Percentiles rank a stretch among this genome's conserved stretches.
Evolutionary conservation across 352 stramenopile species (phyloP).

Genomic region (Pythium biforme): DNA sequence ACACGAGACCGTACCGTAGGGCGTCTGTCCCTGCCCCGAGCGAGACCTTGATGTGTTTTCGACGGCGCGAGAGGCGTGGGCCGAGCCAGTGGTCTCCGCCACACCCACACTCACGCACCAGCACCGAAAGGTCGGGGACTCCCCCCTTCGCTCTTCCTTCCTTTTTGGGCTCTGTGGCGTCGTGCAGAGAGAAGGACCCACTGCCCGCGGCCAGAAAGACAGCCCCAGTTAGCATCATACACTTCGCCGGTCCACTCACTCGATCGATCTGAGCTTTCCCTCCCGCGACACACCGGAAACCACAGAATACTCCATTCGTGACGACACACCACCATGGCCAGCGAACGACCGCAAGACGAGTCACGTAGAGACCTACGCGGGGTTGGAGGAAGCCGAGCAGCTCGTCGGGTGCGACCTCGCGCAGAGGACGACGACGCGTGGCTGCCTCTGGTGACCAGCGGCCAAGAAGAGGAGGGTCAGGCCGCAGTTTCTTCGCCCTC

Average conservation of each 20-base stretch:
- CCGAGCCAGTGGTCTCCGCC: too few species aligned
- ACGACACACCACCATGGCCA: too few species aligned
- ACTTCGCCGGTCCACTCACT: neutral
- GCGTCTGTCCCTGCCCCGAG: neutral
- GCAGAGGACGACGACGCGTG: too few species aligned
- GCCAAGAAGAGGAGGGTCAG: neutral
- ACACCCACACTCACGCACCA: neutral
- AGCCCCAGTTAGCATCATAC: neutral
- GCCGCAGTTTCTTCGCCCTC: neutral
- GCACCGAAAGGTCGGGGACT: neutral
- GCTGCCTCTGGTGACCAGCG: neutral
- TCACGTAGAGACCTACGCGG: too few species aligned
- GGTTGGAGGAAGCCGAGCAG: too few species aligned
- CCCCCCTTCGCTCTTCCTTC: neutral
- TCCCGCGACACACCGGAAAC: neutral
- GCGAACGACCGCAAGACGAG: too few species aligned
- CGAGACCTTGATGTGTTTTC: neutral
- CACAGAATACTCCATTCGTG: too few species aligned
- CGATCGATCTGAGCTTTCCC: too few species aligned
- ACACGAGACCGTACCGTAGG: neutral
- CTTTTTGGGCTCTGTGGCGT: too few species aligned
- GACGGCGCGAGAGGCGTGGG: neutral
- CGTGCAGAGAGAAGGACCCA: conserved; percentile 6
- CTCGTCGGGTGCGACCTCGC: too few species aligned
- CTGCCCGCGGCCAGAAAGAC: neutral